These are phyloP conservation scores for Chamaecyparis obtusa DNA, from an alignment of 75 land plant genomes.

Conservation along the genomic window DNA sequence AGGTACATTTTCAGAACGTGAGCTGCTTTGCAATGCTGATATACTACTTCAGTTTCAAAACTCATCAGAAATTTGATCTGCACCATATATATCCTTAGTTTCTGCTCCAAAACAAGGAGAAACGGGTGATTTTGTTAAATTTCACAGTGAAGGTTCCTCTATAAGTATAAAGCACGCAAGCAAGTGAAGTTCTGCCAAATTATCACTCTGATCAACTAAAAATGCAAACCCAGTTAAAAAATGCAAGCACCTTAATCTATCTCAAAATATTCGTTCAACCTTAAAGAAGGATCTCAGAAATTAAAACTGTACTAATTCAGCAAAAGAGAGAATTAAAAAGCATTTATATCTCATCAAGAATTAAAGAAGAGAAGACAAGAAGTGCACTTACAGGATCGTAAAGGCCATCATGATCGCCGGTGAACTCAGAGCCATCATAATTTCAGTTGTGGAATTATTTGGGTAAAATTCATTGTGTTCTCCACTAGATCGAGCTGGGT, in stretches of 20 bases:
- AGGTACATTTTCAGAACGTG: too few species aligned
- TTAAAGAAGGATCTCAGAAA: neutral
- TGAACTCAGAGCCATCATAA: constrained; percentile 5
- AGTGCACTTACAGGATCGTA: constrained; percentile 53
- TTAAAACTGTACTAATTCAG: neutral
- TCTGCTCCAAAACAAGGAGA: too few species aligned
- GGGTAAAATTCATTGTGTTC: neutral
- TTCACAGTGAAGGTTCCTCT: too few species aligned
- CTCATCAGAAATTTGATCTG: too few species aligned
- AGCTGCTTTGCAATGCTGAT: too few species aligned
- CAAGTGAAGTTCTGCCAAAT: too few species aligned
- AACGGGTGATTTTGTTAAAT: too few species aligned
- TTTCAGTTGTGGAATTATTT: constrained; percentile 12
- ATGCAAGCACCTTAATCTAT: neutral
- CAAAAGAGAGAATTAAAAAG: too few species aligned
- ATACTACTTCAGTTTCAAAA: too few species aligned
- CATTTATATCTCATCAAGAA: neutral
- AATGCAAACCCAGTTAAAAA: neutral
- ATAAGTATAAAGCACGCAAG: too few species aligned
- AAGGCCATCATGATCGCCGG: constrained; percentile 26
- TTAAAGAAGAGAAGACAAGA: neutral
- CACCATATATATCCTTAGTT: too few species aligned
- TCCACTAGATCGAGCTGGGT: constrained; percentile 4
- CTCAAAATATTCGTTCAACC: neutral
- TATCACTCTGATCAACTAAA: neutral